Evolutionary conservation across 805 yeast genomes (phyloP).

Genomic region (Isabelozyma rhagii): DNA sequence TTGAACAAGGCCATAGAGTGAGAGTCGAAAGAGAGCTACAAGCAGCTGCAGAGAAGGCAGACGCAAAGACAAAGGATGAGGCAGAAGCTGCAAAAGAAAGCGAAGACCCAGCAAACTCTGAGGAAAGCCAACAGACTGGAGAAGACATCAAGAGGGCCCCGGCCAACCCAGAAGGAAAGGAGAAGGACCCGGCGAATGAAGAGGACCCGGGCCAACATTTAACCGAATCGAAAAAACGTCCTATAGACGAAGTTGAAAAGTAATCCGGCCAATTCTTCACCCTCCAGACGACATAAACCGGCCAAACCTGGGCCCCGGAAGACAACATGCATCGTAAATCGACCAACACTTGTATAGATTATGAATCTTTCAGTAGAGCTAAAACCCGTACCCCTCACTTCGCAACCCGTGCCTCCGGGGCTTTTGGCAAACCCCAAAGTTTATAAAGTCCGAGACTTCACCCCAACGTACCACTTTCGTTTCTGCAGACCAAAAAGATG

Average conservation of each 20-base stretch:
- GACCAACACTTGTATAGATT: too few species aligned
- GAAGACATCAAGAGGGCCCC: too few species aligned
- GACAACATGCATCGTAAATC: not conserved
- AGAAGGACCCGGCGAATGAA: not conserved
- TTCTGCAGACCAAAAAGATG: not conserved
- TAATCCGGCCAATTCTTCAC: not conserved
- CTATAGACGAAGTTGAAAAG: slow-evolving; percentile 17
- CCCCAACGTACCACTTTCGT: not conserved
- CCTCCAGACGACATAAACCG: not conserved
- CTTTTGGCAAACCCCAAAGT: too few species aligned
- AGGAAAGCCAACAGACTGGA: too few species aligned
- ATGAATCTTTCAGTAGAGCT: too few species aligned
- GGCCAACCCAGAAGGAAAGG: too few species aligned
- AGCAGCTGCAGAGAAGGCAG: not conserved
- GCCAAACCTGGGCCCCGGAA: not conserved
- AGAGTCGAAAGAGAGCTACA: slow-evolving; percentile 15
- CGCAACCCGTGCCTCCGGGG: too few species aligned
- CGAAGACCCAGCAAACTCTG: too few species aligned
- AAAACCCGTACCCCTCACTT: too few species aligned
- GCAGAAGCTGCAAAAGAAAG: too few species aligned
- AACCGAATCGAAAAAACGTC: slow-evolving; percentile 13
- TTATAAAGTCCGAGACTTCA: not conserved
- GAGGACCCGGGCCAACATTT: not conserved
- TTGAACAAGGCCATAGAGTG: slow-evolving; percentile 30
- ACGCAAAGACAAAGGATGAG: too few species aligned